Evolutionary conservation across 2,329 filamentous ascomycete species (phyloP).

Genomic region (Cercospora beticola): DNA sequence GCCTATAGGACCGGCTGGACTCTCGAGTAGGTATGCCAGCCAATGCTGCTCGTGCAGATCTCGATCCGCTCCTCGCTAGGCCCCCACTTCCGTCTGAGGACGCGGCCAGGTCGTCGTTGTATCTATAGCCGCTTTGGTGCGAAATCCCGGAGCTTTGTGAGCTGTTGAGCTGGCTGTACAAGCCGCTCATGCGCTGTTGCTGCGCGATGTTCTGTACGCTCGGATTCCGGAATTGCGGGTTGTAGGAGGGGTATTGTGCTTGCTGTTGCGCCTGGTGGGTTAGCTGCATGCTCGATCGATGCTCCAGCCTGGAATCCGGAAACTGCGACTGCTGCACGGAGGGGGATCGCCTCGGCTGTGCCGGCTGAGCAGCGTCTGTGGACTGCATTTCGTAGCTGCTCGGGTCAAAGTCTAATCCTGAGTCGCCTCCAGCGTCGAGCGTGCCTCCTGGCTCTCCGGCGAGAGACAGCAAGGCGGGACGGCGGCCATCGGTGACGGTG

Average conservation of each 20-base stretch:
- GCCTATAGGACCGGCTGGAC: slow-evolving; percentile 66
- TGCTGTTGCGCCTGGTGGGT: slow-evolving; percentile 46
- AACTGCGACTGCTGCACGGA: slow-evolving; percentile 20
- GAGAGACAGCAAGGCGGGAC: slow-evolving; percentile 35
- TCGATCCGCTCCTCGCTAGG: slow-evolving; percentile 62
- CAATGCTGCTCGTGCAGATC: slow-evolving; percentile 59
- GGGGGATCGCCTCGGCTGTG: slow-evolving; percentile 16
- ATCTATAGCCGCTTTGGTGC: slow-evolving; percentile 46
- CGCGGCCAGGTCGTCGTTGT: slow-evolving; percentile 45
- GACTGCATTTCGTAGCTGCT: slow-evolving; percentile 39
- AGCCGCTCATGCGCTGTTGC: slow-evolving; percentile 45
- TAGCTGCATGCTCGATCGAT: slow-evolving; percentile 47
- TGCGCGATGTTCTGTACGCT: slow-evolving; percentile 31
- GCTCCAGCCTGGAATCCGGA: slow-evolving; percentile 37
- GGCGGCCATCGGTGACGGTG: slow-evolving; percentile 42
- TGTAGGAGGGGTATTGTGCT: slow-evolving; percentile 29
- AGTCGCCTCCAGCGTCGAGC: not conserved
- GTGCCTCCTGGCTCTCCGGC: slow-evolving; percentile 36
- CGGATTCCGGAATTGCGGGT: slow-evolving; percentile 30
- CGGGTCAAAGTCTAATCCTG: slow-evolving; percentile 38
- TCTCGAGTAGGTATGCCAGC: slow-evolving; percentile 64
- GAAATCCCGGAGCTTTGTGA: slow-evolving; percentile 46
- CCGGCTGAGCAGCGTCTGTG: slow-evolving; percentile 3
- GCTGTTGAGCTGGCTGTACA: slow-evolving; percentile 52
- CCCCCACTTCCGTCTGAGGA: slow-evolving; percentile 46